phyloP scores from a whole-genome alignment of 495 filamentous ascomycete species.

The Aspergillus campestris region DNA sequence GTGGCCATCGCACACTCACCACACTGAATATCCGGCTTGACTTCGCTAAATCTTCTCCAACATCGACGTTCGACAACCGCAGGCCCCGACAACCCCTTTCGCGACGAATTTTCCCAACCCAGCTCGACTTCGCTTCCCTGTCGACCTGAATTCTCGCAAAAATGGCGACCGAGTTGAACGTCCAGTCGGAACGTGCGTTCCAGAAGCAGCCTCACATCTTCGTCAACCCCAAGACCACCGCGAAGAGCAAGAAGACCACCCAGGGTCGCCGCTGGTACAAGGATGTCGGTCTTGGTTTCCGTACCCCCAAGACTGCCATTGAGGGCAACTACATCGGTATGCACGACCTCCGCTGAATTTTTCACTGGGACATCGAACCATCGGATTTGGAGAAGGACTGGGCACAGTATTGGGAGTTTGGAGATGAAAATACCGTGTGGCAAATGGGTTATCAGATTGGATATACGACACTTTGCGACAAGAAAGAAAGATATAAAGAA shows the following conservation, averaged over 20 bases:
- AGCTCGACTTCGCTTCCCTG: constrained; percentile 34
- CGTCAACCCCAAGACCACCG: constrained; percentile 80
- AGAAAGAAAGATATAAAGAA: not conserved
- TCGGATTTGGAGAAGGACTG: constrained; percentile 8
- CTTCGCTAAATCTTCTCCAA: constrained; percentile 35
- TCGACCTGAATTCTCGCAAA: constrained; percentile 53
- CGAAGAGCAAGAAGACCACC: constrained; percentile 76
- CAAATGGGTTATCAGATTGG: not conserved
- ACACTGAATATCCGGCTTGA: constrained; percentile 26
- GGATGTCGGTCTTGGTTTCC: constrained; percentile 98
- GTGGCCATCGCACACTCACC: constrained; percentile 31
- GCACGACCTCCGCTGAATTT: constrained; percentile 34
- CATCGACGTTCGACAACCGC: constrained; percentile 34
- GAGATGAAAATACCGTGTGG: constrained; percentile 12
- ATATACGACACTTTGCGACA: not conserved
- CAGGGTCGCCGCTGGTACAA: constrained; percentile 99
- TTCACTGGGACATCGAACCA: constrained; percentile 10
- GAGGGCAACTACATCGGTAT: constrained; percentile 98
- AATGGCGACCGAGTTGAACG: constrained; percentile 97
- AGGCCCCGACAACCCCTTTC: constrained; percentile 23
- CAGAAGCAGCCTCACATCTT: constrained; percentile 99
- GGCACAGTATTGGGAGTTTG: constrained; percentile 17
- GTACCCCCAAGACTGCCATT: constrained; percentile 94
- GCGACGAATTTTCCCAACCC: constrained; percentile 24
- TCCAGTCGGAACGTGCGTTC: constrained; percentile 97